A percentile compares a stretch with the other conserved stretches of the same genome.
Conservation (phyloP, 1,284 basidiomycete species). For the Somion occarium region DNA sequence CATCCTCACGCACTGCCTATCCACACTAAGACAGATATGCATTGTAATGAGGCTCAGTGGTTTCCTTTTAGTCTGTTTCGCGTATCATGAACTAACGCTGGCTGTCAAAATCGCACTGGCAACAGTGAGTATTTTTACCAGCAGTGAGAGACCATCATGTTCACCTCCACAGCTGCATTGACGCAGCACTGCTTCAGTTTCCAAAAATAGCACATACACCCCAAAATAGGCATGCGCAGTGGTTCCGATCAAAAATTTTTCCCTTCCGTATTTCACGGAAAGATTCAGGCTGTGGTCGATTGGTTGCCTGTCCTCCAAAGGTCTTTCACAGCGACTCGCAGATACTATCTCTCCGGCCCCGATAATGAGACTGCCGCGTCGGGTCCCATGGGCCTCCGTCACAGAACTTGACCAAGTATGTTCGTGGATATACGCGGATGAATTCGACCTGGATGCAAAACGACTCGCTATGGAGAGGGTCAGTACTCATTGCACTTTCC, state of each 20-base stretch:
- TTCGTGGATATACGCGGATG: slow-evolving; percentile 73
- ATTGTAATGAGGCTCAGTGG: too few species aligned
- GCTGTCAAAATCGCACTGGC: too few species aligned
- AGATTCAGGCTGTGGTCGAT: too few species aligned
- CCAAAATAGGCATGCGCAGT: neutral
- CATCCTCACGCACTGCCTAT: too few species aligned
- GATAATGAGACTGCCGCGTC: slow-evolving; percentile 71
- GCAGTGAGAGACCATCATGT: too few species aligned
- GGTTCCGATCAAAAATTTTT: neutral
- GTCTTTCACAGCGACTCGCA: neutral
- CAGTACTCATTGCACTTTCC: slow-evolving; percentile 24
- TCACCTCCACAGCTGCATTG: too few species aligned
- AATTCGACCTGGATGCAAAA: slow-evolving; percentile 53
- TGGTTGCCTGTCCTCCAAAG: too few species aligned
- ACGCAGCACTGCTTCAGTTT: too few species aligned
- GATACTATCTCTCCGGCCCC: neutral
- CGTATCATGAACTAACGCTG: too few species aligned
- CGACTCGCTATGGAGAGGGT: slow-evolving; percentile 69
- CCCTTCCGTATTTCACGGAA: neutral
- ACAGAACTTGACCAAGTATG: slow-evolving; percentile 80
- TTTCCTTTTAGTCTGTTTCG: too few species aligned
- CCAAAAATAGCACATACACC: neutral
- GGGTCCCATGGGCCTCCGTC: slow-evolving; percentile 79
- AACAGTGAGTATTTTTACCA: too few species aligned
- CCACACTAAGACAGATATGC: too few species aligned